phyloP scores from a whole-genome alignment of 192 early-diverging fungal genomes.

The Funneliformis geosporum region DNA sequence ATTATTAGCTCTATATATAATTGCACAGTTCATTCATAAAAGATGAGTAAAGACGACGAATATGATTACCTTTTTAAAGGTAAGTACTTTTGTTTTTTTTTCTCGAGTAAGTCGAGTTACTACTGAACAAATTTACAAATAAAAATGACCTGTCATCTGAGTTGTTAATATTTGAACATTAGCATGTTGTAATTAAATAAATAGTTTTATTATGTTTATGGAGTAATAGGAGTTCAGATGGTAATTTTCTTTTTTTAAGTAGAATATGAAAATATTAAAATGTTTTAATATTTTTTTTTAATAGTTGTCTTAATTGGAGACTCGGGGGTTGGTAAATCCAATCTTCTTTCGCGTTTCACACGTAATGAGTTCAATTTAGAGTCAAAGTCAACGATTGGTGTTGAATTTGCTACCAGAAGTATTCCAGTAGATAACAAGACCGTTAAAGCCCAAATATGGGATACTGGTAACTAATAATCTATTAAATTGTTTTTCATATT shows the following conservation, averaged over 20 bases:
- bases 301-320: conserved; percentile 90
- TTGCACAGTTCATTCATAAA: neutral
- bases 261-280: neutral
- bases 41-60: conserved; percentile 53
- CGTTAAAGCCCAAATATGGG: conserved; percentile 99
- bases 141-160: neutral
- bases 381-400: conserved; percentile 98
- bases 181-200: neutral
- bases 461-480: conserved; percentile 72
- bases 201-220: neutral
- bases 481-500: neutral
- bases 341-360: conserved; percentile 94
- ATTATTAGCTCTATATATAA: neutral
- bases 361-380: conserved; percentile 98
- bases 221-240: neutral
- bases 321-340: conserved; percentile 98
- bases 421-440: conserved; percentile 97
- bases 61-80: conserved; percentile 61
- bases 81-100: neutral
- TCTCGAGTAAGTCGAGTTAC: neutral
- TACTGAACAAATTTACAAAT: neutral
- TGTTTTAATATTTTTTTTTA: neutral
- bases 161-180: neutral
- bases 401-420: conserved; percentile 95
- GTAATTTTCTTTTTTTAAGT: neutral